Base-by-base conservation (phyloP, 2,329 filamentous ascomycete genomes). In the Mycosphaerelloides madeirae region DNA sequence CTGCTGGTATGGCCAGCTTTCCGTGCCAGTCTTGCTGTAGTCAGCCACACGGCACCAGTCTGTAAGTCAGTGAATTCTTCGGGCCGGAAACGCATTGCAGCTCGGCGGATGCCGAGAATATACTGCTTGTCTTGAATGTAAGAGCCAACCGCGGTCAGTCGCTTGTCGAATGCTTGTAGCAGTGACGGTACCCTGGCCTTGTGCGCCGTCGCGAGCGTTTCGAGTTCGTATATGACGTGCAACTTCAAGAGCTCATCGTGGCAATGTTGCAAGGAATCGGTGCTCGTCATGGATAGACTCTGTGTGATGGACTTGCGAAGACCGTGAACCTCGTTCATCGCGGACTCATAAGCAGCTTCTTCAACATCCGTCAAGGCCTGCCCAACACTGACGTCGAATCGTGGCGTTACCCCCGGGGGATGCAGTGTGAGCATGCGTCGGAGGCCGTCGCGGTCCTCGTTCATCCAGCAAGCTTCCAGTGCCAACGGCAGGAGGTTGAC, bases 91-190 rank as follows among this genome's bases (percentile, higher is more conserved):
- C 38, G 38, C 87, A 98, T 95, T 1, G 85, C 80, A 18, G 93
- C 91, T 55, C 93, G 79, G 44, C 90, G 81, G 31, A 97, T 76
- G 1, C 89, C 86, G 20, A 99, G 74, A 8, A 98, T 69, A 62
- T 95, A 97, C 62, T 96, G 91, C 64, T 98, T 98, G 63, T 98
- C 90, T 41, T 83, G 80, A 29, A 90, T 83, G 58, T 93, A 95
- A 1, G 89, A 87, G 1, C 94, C 93, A 2, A 98, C 73, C 1
- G 94, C 77, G 54, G 90, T 86, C n/a, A 98, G 71, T n/a, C 93
- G 82, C 35, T 84, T 80, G 29, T 56, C 48, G n/a, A 53, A 43
- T 6, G 34, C 37, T 19, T 44, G 49, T 25, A 49, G 31, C 18
- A 59, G 43, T 7, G 35, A 19, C 13, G 46, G 31, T 9, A 41